Evolutionary conservation across 768 basidiomycete genomes (phyloP).

Genomic region (Phanerodontia chrysosporium): DNA sequence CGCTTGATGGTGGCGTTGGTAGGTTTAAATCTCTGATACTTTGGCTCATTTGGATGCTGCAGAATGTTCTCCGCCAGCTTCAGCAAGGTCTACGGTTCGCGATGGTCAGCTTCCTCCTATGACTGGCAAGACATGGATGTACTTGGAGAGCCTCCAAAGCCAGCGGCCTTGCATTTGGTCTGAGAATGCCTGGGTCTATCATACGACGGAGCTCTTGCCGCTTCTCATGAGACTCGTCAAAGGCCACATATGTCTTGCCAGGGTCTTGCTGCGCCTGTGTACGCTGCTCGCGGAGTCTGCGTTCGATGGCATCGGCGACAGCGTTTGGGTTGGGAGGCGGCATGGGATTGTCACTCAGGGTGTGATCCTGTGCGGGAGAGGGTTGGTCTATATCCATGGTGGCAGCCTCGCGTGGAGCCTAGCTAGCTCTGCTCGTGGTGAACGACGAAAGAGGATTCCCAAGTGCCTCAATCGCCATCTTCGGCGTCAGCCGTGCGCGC

Average conservation of each 20-base stretch:
- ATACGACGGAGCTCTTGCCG: slow-evolving; percentile 71
- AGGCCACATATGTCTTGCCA: slow-evolving; percentile 15
- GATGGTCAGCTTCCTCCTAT: slow-evolving; percentile 9
- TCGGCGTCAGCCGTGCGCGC: not conserved
- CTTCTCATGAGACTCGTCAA: slow-evolving; percentile 53
- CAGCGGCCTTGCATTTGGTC: slow-evolving; percentile 61
- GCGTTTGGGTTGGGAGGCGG: slow-evolving; percentile 19
- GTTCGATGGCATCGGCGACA: slow-evolving; percentile 28
- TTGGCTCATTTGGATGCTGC: slow-evolving; percentile 66
- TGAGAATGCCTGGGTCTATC: slow-evolving; percentile 73
- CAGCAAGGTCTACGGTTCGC: slow-evolving; percentile 48
- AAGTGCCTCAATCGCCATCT: too few relatives aligned
- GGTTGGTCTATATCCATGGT: slow-evolving; percentile 3
- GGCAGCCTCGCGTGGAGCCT: not conserved
- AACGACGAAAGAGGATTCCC: too few relatives aligned
- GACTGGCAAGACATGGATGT: slow-evolving; percentile 16
- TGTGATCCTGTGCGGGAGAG: not conserved
- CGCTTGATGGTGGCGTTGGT: slow-evolving; percentile 68
- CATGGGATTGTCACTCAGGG: slow-evolving; percentile 5
- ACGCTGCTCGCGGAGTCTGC: slow-evolving; percentile 18
- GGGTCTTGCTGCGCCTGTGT: slow-evolving; percentile 9
- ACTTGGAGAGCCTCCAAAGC: slow-evolving; percentile 66
- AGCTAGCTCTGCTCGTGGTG: not conserved
- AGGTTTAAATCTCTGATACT: slow-evolving; percentile 71
- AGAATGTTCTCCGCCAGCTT: slow-evolving; percentile 72